Conservation (phyloP, 306 rosid genomes). For the Hylodesmum podocarpum region DNA sequence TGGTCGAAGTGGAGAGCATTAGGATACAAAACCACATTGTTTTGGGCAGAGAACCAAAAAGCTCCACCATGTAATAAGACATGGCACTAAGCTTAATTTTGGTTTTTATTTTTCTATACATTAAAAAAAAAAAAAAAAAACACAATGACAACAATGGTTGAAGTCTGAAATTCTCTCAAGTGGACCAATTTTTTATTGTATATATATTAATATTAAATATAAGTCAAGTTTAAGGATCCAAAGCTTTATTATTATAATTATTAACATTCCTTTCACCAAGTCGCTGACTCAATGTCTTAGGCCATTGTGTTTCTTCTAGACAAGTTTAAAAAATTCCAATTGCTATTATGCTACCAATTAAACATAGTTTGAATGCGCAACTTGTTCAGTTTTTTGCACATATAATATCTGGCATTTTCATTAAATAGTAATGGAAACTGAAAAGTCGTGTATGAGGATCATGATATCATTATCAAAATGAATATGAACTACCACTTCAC, state of each 20-base stretch:
- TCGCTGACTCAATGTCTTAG: conserved; percentile 26
- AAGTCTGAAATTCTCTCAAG: conserved; percentile 30
- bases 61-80: conserved; percentile 34
- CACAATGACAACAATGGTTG: conserved; percentile 7
- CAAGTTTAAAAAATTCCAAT: background rate
- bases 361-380: background rate
- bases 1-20: conserved; percentile 46
- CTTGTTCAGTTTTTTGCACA: background rate
- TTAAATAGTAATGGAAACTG: background rate
- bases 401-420: background rate
- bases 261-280: conserved; percentile 21
- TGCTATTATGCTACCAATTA: conserved; percentile 4
- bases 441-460: background rate
- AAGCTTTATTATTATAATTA: conserved; percentile 26
- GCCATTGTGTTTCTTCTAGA: conserved; percentile 30
- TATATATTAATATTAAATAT: conserved; percentile 17
- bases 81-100: conserved; percentile 32
- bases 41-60: conserved; percentile 15
- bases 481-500: background rate
- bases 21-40: conserved; percentile 21
- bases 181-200: conserved; percentile 12
- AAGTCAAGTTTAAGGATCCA: conserved; percentile 40
- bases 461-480: conserved; percentile 7
- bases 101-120: no score
- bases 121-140: background rate